These are phyloP conservation scores for Epichloe bromicola DNA, from an alignment of 2,329 filamentous ascomycete genomes.

Conservation along the genomic window DNA sequence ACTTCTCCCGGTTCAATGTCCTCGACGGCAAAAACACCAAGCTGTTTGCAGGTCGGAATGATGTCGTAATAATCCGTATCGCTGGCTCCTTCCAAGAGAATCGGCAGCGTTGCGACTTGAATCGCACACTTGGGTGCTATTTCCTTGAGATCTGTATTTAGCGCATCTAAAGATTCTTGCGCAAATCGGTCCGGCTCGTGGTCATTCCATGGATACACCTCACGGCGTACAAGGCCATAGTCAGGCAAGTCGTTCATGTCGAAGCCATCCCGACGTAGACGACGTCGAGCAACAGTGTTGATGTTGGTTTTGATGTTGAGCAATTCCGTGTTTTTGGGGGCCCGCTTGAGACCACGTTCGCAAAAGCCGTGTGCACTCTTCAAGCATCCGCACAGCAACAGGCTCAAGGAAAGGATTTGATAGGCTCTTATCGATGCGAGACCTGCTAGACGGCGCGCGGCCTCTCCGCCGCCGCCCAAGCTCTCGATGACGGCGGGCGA, in stretches of 20 bases:
- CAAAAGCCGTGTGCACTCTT: slow-evolving; percentile 56
- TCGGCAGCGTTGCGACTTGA: slow-evolving; percentile 59
- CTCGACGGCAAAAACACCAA: slow-evolving; percentile 80
- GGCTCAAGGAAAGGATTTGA: slow-evolving; percentile 43
- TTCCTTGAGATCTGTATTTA: slow-evolving; percentile 56
- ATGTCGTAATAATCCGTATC: slow-evolving; percentile 34
- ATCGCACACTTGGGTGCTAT: slow-evolving; percentile 77
- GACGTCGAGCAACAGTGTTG: slow-evolving; percentile 35
- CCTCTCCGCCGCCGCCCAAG: slow-evolving; percentile 20
- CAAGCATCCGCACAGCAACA: slow-evolving; percentile 53
- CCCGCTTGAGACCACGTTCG: slow-evolving; percentile 42
- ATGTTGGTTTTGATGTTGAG: slow-evolving; percentile 41
- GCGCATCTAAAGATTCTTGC: slow-evolving; percentile 50
- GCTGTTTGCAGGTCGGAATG: slow-evolving; percentile 54
- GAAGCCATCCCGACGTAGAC: slow-evolving; percentile 32
- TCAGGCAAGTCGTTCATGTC: slow-evolving; percentile 50
- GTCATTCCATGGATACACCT: slow-evolving; percentile 58
- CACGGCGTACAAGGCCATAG: slow-evolving; percentile 53
- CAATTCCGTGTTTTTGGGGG: slow-evolving; percentile 43
- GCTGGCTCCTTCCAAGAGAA: slow-evolving; percentile 47
- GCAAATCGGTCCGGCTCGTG: slow-evolving; percentile 60
- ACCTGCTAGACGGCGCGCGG: slow-evolving; percentile 28
- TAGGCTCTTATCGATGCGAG: slow-evolving; percentile 44
- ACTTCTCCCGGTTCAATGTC: slow-evolving; percentile 65
- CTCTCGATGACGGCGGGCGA: slow-evolving; percentile 20